Percentiles rank a stretch among this genome's conserved stretches.
phyloP scores from a whole-genome alignment of 129 eudicot species.

The Kitagawia praeruptora region DNA sequence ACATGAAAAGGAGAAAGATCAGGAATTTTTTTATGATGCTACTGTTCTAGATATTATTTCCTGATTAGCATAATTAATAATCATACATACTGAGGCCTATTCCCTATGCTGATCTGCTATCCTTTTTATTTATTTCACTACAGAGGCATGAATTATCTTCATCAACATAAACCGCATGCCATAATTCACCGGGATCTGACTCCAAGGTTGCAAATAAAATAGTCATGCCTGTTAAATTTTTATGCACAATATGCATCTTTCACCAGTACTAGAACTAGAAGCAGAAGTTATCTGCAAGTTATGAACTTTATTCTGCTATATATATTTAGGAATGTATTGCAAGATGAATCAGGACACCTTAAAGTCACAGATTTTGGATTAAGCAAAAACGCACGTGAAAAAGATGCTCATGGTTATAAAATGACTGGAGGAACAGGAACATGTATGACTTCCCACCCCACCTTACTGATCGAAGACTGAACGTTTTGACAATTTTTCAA shows the following conservation, averaged over 20 bases:
- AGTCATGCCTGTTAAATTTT: neutral
- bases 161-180: constrained; percentile 63
- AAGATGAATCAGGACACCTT: constrained; percentile 70
- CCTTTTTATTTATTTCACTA: neutral
- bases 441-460: constrained; percentile 27
- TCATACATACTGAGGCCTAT: neutral
- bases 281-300: neutral
- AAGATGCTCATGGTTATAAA: constrained; percentile 53
- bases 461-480: neutral
- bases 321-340: constrained; percentile 51
- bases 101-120: neutral
- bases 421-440: constrained; percentile 75
- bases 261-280: neutral
- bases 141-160: constrained; percentile 62
- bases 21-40: neutral
- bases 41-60: neutral
- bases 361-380: constrained; percentile 74
- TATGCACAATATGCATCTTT: neutral
- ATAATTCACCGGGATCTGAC: constrained; percentile 72
- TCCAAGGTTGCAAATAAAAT: constrained; percentile 41
- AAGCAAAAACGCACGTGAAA: constrained; percentile 65
- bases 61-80: neutral
- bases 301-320: neutral
- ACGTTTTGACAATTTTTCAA: neutral
- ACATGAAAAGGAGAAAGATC: neutral